Base-by-base conservation (phyloP, 2,329 filamentous ascomycete species). In the Sclerotinia spermophila region DNA sequence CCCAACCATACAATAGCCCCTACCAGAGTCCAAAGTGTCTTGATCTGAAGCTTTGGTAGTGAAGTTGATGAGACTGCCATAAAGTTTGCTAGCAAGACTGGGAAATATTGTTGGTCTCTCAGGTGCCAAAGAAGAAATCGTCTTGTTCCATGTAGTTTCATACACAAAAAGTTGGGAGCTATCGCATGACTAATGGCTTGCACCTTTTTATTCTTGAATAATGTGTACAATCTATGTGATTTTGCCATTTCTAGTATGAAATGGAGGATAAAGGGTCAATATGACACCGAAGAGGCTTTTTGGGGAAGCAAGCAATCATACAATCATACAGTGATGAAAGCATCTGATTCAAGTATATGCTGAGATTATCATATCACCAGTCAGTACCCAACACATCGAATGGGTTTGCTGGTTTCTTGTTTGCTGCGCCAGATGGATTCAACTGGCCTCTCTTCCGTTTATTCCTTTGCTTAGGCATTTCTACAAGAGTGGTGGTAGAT, bases 381-480 rank as follows among this genome's bases (percentile, higher is more conserved):
- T 61, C 58, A 51, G 35, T 44, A 30, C 35, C n/a, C 19, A 71
- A 48, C 35, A 71, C 17, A 24, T 71, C 64, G 44, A 71, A 71
- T 24, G 55, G 69, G 30, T 71, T 71, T 1, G n/a, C 56, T 27
- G 64, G 33, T n/a, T 30, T 67, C 27, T 35, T 65, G 35, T 55
- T 68, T 21, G 44, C 35, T 35, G 15, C 19, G 17, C 51, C n/a
- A 21, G 35, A 24, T 7, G 5, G 13, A 4, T 15, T 60, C 30
- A 24, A 19, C 15, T 61, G 35, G 3, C 42, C 55, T 44, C 56
- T 69, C 30, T 71, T 73, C 68, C 76, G 76, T n/a, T 73, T 71
- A 61, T 76, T 77, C 64, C 71, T 73, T 68, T 74, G 21, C 24
- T 68, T 70, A 15, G 58, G 35, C 1, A 38, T 27, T 33, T 40